phyloP scores from a whole-genome alignment of 441 rosid genomes.

The Populus hybrid region DNA sequence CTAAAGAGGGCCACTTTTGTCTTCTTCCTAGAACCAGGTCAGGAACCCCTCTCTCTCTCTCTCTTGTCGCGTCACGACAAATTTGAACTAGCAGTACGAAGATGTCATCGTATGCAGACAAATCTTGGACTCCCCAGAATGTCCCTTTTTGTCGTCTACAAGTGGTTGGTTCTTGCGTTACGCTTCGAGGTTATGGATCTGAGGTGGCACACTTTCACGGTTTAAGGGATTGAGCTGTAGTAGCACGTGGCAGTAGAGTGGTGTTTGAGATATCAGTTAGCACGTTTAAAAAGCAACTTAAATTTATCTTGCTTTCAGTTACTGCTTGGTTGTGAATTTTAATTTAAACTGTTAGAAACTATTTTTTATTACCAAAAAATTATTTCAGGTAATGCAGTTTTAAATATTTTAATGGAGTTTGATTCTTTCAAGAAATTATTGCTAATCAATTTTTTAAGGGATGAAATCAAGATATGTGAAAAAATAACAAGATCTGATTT shows the following conservation, averaged over 20 bases:
- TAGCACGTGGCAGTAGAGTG: neutral
- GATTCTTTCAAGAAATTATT: no score
- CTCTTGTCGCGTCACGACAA: constrained; percentile 30
- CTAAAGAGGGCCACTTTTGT: constrained; percentile 26
- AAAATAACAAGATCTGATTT: no score
- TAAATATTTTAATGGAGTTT: neutral
- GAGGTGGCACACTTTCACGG: neutral
- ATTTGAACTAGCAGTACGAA: constrained; percentile 10
- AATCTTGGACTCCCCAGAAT: constrained; percentile 19
- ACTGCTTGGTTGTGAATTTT: neutral
- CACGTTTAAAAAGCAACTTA: neutral
- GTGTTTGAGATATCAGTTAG: neutral
- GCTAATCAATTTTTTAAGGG: no score
- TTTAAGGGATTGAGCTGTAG: neutral
- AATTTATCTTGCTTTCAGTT: neutral
- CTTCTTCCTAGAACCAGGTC: constrained; percentile 26
- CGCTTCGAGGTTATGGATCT: neutral
- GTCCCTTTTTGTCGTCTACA: constrained; percentile 12
- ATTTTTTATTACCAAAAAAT: no score
- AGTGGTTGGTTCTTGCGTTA: neutral
- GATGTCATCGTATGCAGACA: constrained; percentile 8
- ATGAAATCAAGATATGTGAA: no score
- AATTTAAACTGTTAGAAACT: neutral
- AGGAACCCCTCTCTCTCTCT: constrained; percentile 14
- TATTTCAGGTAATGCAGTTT: neutral